Conservation (phyloP, 2,329 filamentous ascomycete species). For the Claviceps cyperi region DNA sequence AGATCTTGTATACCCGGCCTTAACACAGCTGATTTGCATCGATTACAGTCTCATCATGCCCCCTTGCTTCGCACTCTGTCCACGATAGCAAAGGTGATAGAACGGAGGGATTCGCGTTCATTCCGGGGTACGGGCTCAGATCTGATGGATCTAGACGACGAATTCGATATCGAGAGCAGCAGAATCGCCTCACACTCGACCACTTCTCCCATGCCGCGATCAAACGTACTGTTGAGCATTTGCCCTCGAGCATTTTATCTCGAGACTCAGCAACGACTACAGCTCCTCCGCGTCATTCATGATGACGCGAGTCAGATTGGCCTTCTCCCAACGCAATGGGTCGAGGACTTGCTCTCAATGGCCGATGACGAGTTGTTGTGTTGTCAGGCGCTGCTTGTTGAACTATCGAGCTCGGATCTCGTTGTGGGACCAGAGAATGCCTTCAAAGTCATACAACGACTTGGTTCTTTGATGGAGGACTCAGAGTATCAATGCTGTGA, state of each 20-base stretch:
- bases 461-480: conserved; percentile 36
- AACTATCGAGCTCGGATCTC: conserved; percentile 40
- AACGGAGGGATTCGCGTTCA: conserved; percentile 10
- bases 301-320: conserved; percentile 30
- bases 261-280: conserved; percentile 31
- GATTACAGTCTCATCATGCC: conserved; percentile 23
- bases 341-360: conserved; percentile 34
- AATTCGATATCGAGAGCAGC: conserved; percentile 46
- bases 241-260: conserved; percentile 32
- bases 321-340: conserved; percentile 33
- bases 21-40: conserved; percentile 20
- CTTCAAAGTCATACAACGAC: conserved; percentile 30
- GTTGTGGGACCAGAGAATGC: conserved; percentile 33
- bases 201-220: conserved; percentile 29
- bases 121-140: conserved; percentile 27
- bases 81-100: conserved; percentile 20
- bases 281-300: conserved; percentile 28
- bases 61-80: conserved; percentile 30
- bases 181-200: conserved; percentile 25
- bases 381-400: conserved; percentile 33
- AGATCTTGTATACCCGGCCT: conserved; percentile 33
- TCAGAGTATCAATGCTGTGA: conserved; percentile 61
- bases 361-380: conserved; percentile 38
- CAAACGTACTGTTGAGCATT: conserved; percentile 26
- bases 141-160: conserved; percentile 53